A percentile compares a stretch with the other conserved stretches of the same genome.
These are phyloP conservation scores for Fragaria nilgerrensis DNA, from an alignment of 306 rosid genomes.

Conservation along the genomic window DNA sequence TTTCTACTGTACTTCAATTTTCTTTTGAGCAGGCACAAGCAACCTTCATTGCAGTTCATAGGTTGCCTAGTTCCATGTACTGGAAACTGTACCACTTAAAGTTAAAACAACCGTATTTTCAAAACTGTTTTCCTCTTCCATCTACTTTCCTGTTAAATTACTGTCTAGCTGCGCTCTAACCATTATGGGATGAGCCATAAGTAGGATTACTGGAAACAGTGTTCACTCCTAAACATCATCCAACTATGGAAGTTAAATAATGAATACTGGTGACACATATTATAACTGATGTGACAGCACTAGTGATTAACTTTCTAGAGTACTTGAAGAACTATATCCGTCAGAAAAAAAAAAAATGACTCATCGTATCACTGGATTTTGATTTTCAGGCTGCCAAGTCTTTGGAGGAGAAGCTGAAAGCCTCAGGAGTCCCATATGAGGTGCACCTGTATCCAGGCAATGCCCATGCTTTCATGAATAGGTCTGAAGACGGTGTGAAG, in stretches of 20 bases:
- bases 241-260: neutral
- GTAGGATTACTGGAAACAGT: neutral
- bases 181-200: neutral
- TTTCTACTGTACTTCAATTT: neutral
- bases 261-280: neutral
- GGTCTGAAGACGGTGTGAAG: conserved; percentile 70
- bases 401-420: conserved; percentile 85
- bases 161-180: neutral
- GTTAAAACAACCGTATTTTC: neutral
- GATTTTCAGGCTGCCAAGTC: conserved; percentile 77
- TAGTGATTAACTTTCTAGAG: conserved; percentile 6
- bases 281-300: neutral
- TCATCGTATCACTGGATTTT: conserved; percentile 18
- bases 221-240: neutral
- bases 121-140: neutral
- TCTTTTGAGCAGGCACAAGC: neutral
- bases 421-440: conserved; percentile 76
- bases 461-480: conserved; percentile 91
- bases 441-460: conserved; percentile 75
- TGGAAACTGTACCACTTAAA: neutral
- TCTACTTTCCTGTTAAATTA: neutral
- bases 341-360: neutral
- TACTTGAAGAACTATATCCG: neutral
- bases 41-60: neutral
- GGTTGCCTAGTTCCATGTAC: neutral